These are phyloP conservation scores for Sphagnurus paluster DNA, from an alignment of 1,284 basidiomycete genomes.

Conservation along the genomic window DNA sequence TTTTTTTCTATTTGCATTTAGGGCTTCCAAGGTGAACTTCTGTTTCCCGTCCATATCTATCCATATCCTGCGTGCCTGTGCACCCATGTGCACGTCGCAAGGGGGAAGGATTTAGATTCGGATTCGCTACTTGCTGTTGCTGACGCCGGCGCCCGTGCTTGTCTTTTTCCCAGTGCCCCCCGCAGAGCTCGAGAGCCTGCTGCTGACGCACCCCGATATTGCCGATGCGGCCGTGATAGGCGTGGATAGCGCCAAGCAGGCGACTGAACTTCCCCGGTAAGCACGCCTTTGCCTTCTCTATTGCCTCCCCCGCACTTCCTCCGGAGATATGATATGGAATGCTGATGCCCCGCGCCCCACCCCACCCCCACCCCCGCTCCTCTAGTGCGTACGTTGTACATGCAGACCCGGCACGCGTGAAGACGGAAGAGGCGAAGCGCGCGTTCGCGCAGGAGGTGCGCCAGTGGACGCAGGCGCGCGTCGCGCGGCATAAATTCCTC, in stretches of 20 bases:
- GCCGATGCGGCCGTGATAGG: conserved; percentile 78
- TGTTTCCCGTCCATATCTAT: not conserved
- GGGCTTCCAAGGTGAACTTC: conserved; percentile 60
- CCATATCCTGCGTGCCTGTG: too few species aligned
- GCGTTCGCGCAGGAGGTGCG: conserved; percentile 51
- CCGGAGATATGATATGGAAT: too few species aligned
- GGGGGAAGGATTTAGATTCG: too few species aligned
- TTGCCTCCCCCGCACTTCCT: not conserved
- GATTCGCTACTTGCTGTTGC: too few species aligned
- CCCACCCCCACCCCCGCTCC: not conserved
- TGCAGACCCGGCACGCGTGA: conserved; percentile 36
- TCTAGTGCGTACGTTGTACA: conserved; percentile 72
- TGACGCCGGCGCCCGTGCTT: too few species aligned
- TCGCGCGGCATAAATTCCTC: conserved; percentile 66
- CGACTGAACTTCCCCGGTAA: conserved; percentile 77
- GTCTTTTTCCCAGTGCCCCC: conserved; percentile 79
- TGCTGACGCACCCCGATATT: conserved; percentile 71
- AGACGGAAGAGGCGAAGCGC: conserved; percentile 35
- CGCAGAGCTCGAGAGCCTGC: conserved; percentile 76
- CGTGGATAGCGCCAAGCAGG: conserved; percentile 57
- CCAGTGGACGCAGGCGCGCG: conserved; percentile 61
- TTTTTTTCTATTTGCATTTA: conserved; percentile 20
- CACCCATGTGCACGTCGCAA: too few species aligned
- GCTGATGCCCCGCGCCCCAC: too few species aligned
- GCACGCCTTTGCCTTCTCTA: not conserved